Evolutionary conservation across 768 basidiomycete genomes (phyloP), one percentile per base, ranked within the genome.

Genomic region (Gyrodon lividus): DNA sequence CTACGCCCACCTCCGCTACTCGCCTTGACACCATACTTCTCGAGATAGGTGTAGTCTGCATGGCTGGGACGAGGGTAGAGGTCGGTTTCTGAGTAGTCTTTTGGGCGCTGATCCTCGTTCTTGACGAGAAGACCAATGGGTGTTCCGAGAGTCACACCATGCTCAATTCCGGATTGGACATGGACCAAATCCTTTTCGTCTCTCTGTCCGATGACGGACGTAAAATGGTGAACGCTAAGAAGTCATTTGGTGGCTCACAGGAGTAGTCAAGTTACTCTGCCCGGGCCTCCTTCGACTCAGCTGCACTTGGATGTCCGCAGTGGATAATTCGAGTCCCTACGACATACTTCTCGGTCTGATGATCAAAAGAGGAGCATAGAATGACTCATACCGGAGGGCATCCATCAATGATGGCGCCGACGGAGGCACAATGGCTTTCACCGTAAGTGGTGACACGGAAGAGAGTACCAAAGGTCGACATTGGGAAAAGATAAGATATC

Each of bases 31-130:
- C 94, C 94, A 66, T 98, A 99, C 63, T 99, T 99, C 60, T 92
- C 86, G 51, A 98, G 83, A 71, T 99, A 99, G 14, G 97, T 99
- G 70, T 88, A 97, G 70, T 99, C 97, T 12, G 97, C 97, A 63
- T 99, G 97, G 58, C 89, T 92, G 24, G 97, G 97, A 19, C 97
- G 87, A 28, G 97, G 97, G 76, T 93, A 99, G 47, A 94, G 74
- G 67, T 99, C 97, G 0, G 97, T 98, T 76, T 98, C 97, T 57
- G 94, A 86, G 72, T 99, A 99, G 72, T 99, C 97, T 64, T 98
- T 90, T 17, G 97, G 97, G 24, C 97, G 80, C 66, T 99, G 97
- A 69, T 99, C 97, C 74, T 98, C 94, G 71, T 99, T 99, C 63
- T 84, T 90, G 34, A 99, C 93, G 45, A 98, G 77, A n/a, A 99